phyloP scores from a whole-genome alignment of 768 basidiomycete species.

The Termitomyces sp. region DNA sequence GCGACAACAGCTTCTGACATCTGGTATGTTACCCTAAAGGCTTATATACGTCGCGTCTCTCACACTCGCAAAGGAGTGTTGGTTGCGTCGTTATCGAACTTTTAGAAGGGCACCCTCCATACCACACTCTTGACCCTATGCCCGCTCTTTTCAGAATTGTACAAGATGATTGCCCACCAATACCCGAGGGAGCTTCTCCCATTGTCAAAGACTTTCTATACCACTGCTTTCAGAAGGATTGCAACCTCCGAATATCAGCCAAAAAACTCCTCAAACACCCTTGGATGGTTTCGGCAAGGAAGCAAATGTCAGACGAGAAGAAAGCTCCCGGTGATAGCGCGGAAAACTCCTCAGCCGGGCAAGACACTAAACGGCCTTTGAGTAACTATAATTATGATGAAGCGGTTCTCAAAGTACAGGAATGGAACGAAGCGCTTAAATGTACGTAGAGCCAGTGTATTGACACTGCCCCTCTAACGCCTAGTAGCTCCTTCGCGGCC shows the following conservation, averaged over 20 bases:
- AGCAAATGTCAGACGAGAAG: slow-evolving; percentile 53
- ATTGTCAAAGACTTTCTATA: slow-evolving; percentile 96
- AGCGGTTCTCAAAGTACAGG: slow-evolving; percentile 90
- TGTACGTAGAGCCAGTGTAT: slow-evolving; percentile 39
- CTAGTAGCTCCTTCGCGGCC: slow-evolving; percentile 63
- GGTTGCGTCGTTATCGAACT: slow-evolving; percentile 98
- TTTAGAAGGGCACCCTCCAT: slow-evolving; percentile 86
- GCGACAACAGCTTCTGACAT: slow-evolving; percentile 97
- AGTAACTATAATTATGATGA: slow-evolving; percentile 92
- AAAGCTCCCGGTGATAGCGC: slow-evolving; percentile 22
- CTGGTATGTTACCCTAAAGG: slow-evolving; percentile 36
- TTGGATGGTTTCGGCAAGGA: slow-evolving; percentile 89
- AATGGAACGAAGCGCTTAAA: slow-evolving; percentile 97
- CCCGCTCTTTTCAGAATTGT: slow-evolving; percentile 98
- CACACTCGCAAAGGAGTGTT: slow-evolving; percentile 52
- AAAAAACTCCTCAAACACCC: slow-evolving; percentile 90
- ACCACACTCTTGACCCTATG: slow-evolving; percentile 95
- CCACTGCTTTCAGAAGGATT: slow-evolving; percentile 98
- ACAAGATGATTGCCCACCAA: slow-evolving; percentile 94
- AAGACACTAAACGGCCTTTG: slow-evolving; percentile 36
- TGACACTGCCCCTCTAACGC: not conserved
- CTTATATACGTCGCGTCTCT: not conserved
- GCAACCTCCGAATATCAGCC: slow-evolving; percentile 89
- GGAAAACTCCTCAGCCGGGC: slow-evolving; percentile 26
- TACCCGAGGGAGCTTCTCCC: slow-evolving; percentile 92